Evolutionary conservation across 2,329 filamentous ascomycete genomes (phyloP).

Genomic region (Exophiala xenobiotica): DNA sequence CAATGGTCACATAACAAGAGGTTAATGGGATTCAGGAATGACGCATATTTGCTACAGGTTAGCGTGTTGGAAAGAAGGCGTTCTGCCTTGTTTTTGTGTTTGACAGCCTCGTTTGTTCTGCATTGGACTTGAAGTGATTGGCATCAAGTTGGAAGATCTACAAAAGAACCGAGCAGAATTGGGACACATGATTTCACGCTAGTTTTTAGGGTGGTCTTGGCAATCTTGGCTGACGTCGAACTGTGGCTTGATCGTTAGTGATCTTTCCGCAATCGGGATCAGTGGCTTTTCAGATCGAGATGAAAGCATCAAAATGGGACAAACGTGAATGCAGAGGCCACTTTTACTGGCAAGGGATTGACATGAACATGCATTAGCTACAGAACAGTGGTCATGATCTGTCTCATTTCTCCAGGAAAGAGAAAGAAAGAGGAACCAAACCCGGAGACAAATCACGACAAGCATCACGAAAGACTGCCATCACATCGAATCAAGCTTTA

Average conservation of each 20-base stretch:
- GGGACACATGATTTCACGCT: not conserved
- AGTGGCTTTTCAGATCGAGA: not conserved
- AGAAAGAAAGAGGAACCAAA: no score
- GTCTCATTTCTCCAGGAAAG: no score
- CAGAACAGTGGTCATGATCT: no score
- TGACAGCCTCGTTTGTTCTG: slow-evolving; percentile 6
- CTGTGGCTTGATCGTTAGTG: slow-evolving; percentile 1
- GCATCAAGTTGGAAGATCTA: not conserved
- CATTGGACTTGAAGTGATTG: not conserved
- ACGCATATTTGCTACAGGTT: not conserved
- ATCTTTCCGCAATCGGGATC: not conserved
- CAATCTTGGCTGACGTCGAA: not conserved
- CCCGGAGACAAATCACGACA: no score
- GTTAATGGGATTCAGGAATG: not conserved
- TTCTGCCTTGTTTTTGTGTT: slow-evolving; percentile 13
- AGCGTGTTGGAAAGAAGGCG: not conserved
- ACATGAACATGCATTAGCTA: no score
- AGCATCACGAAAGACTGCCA: no score
- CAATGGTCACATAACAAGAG: no score
- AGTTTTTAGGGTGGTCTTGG: not conserved
- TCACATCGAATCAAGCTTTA: no score
- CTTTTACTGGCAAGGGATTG: no score
- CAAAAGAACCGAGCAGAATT: not conserved
- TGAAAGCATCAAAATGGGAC: no score
- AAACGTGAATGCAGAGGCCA: no score